Evolutionary conservation across 192 early-diverging fungal species (phyloP), one percentile per base, ranked within the genome.

Genomic region (Podila horticola): DNA sequence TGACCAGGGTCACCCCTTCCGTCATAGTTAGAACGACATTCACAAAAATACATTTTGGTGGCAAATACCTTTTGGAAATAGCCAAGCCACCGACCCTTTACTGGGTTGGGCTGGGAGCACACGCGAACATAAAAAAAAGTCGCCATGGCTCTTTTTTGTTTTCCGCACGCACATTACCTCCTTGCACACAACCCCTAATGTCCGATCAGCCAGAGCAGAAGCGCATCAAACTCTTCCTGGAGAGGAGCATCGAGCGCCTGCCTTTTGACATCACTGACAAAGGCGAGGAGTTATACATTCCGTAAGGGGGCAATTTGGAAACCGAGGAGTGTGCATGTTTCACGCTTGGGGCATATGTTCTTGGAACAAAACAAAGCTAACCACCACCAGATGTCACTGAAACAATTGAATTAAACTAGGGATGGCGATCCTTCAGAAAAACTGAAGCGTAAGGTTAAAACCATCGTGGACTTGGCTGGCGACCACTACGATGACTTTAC

Each of bases 351-450:
- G 12, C 31, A 24, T 64, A 7, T 7, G 33, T 59, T 50, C 7
- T 9, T 29, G 17, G 19, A n/a, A 31, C 62, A 33, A 4, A 36
- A 45, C 1, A 29, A 49, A 7, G 9, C 62, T 31, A 36, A 65
- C 63, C 55, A n/a, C 41, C 51, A 41, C 13, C 19, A 9, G 2
- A 55, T 26, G 8, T 24, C 49, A 17, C 19, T 41, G 38, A 7
- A 15, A 30, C 2, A 15, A 20, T 38, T 30, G n/a, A n/a, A 24
- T 45, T 49, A 24, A 30, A 24, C 9, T 69, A 81, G 77, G 51
- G 77, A 81, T 73, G 77, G 77, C 8, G 71, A 81, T 65, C 71
- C 77, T 9, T 29, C 66, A 28, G 77, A 81, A 19, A 81, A 81
- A 57, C 49, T 81, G 62, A 81, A 81, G 50, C 77, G 77, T 62